These are phyloP conservation scores for Aspergillus taichungensis DNA, from an alignment of 495 filamentous ascomycete species.

Conservation along the genomic window DNA sequence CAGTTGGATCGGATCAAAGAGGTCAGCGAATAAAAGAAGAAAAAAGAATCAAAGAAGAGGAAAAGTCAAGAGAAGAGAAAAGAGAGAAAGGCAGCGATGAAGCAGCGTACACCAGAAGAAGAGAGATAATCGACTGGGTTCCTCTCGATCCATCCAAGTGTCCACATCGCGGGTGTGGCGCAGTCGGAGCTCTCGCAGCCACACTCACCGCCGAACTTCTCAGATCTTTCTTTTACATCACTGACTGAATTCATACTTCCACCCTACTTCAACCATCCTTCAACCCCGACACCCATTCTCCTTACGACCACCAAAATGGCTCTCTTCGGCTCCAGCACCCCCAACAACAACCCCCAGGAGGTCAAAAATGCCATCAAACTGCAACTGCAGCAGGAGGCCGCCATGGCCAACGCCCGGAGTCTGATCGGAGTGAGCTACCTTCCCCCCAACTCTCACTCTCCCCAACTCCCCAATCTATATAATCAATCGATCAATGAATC, in stretches of 20 bases:
- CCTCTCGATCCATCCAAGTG: conserved; percentile 16
- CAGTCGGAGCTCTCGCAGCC: conserved; percentile 2
- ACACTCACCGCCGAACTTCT: no score
- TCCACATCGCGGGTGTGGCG: conserved; percentile 28
- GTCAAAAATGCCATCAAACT: conserved; percentile 62
- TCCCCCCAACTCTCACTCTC: neutral
- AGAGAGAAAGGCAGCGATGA: conserved; percentile 8
- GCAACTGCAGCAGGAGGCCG: conserved; percentile 66
- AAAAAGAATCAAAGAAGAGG: conserved; percentile 4
- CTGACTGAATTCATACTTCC: no score
- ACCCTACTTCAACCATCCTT: no score
- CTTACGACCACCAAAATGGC: conserved; percentile 21
- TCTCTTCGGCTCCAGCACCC: conserved; percentile 28
- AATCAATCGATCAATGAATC: neutral
- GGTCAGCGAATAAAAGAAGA: conserved; percentile 7
- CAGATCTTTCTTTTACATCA: no score
- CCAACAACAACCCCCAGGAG: conserved; percentile 37
- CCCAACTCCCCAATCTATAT: neutral
- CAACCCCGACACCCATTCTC: neutral
- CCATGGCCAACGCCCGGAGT: conserved; percentile 62
- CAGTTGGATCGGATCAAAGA: neutral
- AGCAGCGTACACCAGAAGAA: conserved; percentile 1
- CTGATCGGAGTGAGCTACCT: conserved; percentile 59
- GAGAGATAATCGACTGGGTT: neutral
- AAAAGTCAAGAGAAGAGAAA: conserved; percentile 10